These are phyloP conservation scores for Rubroboletus satanas DNA, from an alignment of 768 basidiomycete genomes.

Conservation along the genomic window DNA sequence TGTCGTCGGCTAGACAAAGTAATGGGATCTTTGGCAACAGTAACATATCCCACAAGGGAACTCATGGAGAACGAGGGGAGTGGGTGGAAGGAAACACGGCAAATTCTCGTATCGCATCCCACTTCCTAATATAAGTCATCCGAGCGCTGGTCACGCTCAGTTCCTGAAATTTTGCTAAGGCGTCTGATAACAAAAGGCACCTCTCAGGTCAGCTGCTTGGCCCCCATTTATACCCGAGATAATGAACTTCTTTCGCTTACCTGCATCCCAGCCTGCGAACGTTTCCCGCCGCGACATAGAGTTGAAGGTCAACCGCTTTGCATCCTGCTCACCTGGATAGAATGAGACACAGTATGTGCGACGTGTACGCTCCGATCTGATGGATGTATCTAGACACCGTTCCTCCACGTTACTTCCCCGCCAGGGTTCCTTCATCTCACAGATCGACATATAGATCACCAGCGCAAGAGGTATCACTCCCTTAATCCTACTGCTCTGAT, in stretches of 20 bases:
- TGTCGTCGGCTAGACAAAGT: background rate
- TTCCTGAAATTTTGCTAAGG: background rate
- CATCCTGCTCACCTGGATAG: background rate
- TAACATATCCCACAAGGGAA: background rate
- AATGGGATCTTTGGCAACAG: background rate
- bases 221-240: background rate
- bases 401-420: background rate
- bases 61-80: background rate
- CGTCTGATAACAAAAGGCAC: background rate
- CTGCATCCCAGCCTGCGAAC: background rate
- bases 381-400: background rate
- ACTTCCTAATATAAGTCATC: background rate
- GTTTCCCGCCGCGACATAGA: background rate
- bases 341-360: background rate
- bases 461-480: background rate
- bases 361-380: background rate
- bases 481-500: background rate
- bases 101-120: background rate
- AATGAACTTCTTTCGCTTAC: constrained; percentile 7
- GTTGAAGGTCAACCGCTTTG: background rate
- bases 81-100: background rate
- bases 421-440: background rate
- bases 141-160: background rate
- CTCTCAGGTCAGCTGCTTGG: background rate
- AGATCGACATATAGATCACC: background rate